A percentile compares a stretch with the other conserved stretches of the same genome.
Evolutionary conservation across 257 asterid genomes (phyloP).

Genomic region (Plantago elongata): DNA sequence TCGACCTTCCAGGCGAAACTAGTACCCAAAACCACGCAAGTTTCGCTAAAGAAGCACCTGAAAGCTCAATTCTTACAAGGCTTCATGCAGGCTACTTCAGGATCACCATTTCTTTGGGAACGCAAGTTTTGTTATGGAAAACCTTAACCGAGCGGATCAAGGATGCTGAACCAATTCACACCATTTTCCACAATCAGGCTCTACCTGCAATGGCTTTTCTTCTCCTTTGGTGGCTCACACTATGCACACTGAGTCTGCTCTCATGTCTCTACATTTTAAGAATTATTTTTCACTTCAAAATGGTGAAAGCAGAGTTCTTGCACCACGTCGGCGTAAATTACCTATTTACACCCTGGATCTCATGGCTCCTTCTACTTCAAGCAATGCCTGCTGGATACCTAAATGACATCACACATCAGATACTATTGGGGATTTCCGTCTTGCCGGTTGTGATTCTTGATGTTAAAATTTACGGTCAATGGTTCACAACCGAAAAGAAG

Average conservation of each 20-base stretch:
- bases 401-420: background rate
- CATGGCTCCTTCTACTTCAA: constrained; percentile 37
- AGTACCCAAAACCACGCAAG: background rate
- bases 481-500: constrained; percentile 47
- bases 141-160: constrained; percentile 22
- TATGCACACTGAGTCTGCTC: constrained; percentile 23
- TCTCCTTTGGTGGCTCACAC: constrained; percentile 41
- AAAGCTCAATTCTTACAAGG: constrained; percentile 25
- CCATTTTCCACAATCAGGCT: constrained; percentile 14
- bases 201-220: constrained; percentile 34
- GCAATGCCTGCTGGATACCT: constrained; percentile 16
- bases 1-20: background rate
- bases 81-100: constrained; percentile 46
- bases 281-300: constrained; percentile 27
- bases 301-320: constrained; percentile 32
- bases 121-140: constrained; percentile 48
- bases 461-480: constrained; percentile 47
- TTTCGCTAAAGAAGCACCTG: constrained; percentile 4
- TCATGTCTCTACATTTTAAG: constrained; percentile 31
- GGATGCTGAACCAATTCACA: constrained; percentile 10
- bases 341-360: constrained; percentile 45
- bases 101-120: constrained; percentile 34
- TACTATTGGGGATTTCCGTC: constrained; percentile 23
- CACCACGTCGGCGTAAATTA: constrained; percentile 37
- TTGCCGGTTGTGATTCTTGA: constrained; percentile 36